phyloP scores from a whole-genome alignment of 2,329 filamentous ascomycete genomes.

The Pyricularia sp. region DNA sequence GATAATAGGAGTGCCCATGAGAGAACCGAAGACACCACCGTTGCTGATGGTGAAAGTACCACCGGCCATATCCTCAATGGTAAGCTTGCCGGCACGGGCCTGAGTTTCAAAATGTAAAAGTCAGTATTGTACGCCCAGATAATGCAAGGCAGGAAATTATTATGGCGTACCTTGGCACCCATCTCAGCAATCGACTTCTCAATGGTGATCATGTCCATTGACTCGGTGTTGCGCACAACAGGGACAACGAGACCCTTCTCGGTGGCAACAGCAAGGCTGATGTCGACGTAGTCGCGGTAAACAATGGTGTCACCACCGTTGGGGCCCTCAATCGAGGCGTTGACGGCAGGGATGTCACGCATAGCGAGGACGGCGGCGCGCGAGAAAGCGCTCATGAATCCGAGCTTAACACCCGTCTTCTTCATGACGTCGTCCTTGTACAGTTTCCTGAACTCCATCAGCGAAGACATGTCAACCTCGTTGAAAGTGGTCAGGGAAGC shows the following conservation, averaged over 20 bases:
- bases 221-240: conserved; percentile 88
- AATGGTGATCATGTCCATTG: conserved; percentile 78
- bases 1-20: conserved; percentile 98
- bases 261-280: conserved; percentile 93
- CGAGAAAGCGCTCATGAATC: conserved; percentile 99
- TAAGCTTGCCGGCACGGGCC: conserved; percentile 93
- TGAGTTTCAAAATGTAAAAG: conserved; percentile 23
- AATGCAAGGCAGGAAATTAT: background rate
- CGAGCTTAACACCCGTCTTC: conserved; percentile 93
- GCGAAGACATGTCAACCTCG: conserved; percentile 95
- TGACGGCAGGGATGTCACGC: conserved; percentile 89
- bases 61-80: conserved; percentile 98
- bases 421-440: conserved; percentile 97
- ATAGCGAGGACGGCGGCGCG: conserved; percentile 84
- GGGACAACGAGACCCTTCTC: conserved; percentile 97
- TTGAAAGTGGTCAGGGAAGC: conserved; percentile 98
- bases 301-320: conserved; percentile 96
- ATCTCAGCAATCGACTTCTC: conserved; percentile 89
- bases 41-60: conserved; percentile 98
- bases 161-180: conserved; percentile 70
- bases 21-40: conserved; percentile 89
- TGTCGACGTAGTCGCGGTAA: conserved; percentile 95
- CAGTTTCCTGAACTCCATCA: conserved; percentile 94
- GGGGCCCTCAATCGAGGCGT: conserved; percentile 93
- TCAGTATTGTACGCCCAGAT: background rate